Conservation (phyloP, 441 rosid genomes). For the Populus hybrid region DNA sequence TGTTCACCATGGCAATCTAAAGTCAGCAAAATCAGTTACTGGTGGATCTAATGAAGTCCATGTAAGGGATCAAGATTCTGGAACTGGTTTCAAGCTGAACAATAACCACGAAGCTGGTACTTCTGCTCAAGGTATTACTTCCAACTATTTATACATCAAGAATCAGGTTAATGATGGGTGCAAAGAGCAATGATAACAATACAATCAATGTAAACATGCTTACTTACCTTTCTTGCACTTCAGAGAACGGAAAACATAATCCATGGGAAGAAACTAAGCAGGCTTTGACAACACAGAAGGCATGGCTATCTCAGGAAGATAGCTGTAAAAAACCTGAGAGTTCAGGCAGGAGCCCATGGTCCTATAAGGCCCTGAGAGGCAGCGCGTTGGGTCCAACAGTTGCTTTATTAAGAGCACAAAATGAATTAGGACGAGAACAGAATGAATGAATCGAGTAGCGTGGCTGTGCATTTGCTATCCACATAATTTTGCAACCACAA, state of each 20-base stretch:
- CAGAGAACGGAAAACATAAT: constrained; percentile 54
- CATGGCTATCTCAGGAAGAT: constrained; percentile 51
- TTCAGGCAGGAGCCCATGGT: constrained; percentile 54
- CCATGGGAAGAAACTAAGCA: constrained; percentile 73
- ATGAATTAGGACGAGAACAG: constrained; percentile 31
- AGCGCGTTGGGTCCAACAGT: constrained; percentile 82
- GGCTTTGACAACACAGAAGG: constrained; percentile 65
- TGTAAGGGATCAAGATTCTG: constrained; percentile 30
- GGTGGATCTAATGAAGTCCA: constrained; percentile 18
- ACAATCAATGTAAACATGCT: neutral
- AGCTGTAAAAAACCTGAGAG: constrained; percentile 45
- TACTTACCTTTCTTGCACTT: neutral
- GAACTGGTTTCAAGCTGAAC: constrained; percentile 15
- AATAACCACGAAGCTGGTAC: constrained; percentile 22
- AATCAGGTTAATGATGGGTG: constrained; percentile 1
- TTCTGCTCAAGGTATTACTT: constrained; percentile 38
- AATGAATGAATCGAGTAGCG: neutral
- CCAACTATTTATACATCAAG: neutral
- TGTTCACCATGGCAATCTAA: constrained; percentile 35
- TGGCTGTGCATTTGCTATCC: neutral
- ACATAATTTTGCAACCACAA: neutral
- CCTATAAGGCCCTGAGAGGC: constrained; percentile 53
- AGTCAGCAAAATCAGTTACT: constrained; percentile 25
- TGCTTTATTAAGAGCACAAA: constrained; percentile 71
- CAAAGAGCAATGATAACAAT: neutral